phyloP scores from a whole-genome alignment of 805 yeast species.

The Ogataea ramenticola region DNA sequence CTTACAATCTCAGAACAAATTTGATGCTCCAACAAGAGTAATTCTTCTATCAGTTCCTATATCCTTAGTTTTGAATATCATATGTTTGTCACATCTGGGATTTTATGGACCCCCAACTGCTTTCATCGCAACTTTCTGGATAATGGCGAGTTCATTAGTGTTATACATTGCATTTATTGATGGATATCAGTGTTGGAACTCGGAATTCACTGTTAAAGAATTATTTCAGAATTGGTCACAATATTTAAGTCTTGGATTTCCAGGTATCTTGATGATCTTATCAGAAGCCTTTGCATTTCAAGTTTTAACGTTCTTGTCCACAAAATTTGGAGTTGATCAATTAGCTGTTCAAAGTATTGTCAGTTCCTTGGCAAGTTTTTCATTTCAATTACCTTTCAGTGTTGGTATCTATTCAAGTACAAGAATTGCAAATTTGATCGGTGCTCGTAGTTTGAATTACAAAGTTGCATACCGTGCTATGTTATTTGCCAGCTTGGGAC shows the following conservation, averaged over 20 bases:
- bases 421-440: slow-evolving; percentile 46
- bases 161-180: slow-evolving; percentile 49
- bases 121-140: slow-evolving; percentile 60
- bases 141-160: slow-evolving; percentile 50
- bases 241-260: slow-evolving; percentile 39
- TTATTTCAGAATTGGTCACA: slow-evolving; percentile 35
- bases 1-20: slow-evolving; percentile 68
- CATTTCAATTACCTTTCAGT: slow-evolving; percentile 47
- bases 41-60: slow-evolving; percentile 62
- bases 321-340: slow-evolving; percentile 38
- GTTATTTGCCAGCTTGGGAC: slow-evolving; percentile 20
- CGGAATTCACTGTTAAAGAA: slow-evolving; percentile 11
- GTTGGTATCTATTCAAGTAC: slow-evolving; percentile 45
- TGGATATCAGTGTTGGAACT: slow-evolving; percentile 62
- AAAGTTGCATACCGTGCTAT: slow-evolving; percentile 33
- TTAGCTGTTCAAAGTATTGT: slow-evolving; percentile 49
- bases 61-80: slow-evolving; percentile 50
- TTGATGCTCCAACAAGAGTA: slow-evolving; percentile 68
- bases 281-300: slow-evolving; percentile 53
- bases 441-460: slow-evolving; percentile 33
- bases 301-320: slow-evolving; percentile 41
- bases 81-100: slow-evolving; percentile 57
- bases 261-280: slow-evolving; percentile 48
- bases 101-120: slow-evolving; percentile 68
- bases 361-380: slow-evolving; percentile 38